Evolutionary conservation across 78 protist species (phyloP).

Genomic region (Polysphondylium violaceum): DNA sequence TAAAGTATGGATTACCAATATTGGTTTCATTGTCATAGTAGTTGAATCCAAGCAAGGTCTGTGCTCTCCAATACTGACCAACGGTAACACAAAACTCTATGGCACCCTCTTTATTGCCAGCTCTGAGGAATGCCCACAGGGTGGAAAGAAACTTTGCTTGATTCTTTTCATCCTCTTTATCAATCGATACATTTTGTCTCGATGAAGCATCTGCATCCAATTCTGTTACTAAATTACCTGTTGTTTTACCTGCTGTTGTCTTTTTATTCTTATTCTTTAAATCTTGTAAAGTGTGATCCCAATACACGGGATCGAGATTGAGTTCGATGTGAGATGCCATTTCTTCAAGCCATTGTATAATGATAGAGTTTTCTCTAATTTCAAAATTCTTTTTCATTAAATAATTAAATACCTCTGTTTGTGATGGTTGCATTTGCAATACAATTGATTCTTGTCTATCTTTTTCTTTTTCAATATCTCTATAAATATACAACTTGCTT

Average conservation of each 20-base stretch:
- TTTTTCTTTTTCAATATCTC: conserved; percentile 23
- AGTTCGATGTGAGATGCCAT: conserved; percentile 35
- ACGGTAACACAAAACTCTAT: conserved; percentile 6
- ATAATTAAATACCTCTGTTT: neutral
- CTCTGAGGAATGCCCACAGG: conserved; percentile 38
- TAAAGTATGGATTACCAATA: conserved; percentile 56
- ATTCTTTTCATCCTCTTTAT: conserved; percentile 8
- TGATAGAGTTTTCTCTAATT: conserved; percentile 19
- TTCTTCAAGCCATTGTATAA: conserved; percentile 67
- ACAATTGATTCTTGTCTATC: conserved; percentile 7
- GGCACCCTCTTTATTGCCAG: conserved; percentile 36
- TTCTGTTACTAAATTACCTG: neutral
- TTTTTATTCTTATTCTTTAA: neutral
- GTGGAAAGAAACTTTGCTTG: conserved; percentile 21
- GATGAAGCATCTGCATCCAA: conserved; percentile 55
- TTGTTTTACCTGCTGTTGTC: neutral
- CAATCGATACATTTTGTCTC: conserved; percentile 25
- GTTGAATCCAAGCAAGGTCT: conserved; percentile 17
- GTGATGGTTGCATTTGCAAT: neutral
- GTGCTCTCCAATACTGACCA: conserved; percentile 67
- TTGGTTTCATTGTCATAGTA: neutral
- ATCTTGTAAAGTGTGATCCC: conserved; percentile 21
- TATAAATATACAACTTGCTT: conserved; percentile 24
- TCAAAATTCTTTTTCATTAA: conserved; percentile 1
- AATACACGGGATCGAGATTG: conserved; percentile 16